These are phyloP conservation scores for Lichenothelia convexa DNA, from an alignment of 495 filamentous ascomycete genomes.

Conservation along the genomic window DNA sequence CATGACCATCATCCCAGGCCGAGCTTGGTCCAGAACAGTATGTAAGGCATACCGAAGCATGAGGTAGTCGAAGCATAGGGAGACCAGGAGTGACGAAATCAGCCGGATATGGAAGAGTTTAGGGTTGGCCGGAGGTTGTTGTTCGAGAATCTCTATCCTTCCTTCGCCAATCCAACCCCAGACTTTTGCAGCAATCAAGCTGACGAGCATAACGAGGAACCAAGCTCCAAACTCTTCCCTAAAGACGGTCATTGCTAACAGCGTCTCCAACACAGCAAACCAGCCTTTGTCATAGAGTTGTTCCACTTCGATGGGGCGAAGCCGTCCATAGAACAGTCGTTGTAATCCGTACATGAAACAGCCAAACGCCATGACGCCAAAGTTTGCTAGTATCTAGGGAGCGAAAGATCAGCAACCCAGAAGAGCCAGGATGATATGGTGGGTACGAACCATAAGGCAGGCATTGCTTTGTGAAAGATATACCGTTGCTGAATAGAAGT, in stretches of 20 bases:
- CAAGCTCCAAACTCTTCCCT: constrained; percentile 82
- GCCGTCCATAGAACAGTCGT: constrained; percentile 72
- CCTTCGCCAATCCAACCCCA: constrained; percentile 98
- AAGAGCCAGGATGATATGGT: background rate
- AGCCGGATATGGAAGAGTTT: constrained; percentile 76
- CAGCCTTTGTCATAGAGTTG: constrained; percentile 93
- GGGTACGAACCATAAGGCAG: constrained; percentile 59
- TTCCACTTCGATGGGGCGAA: constrained; percentile 87
- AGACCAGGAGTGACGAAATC: constrained; percentile 55
- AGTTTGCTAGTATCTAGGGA: constrained; percentile 56
- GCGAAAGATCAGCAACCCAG: background rate
- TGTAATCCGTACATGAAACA: constrained; percentile 73
- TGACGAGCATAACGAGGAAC: constrained; percentile 91
- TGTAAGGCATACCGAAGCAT: constrained; percentile 65
- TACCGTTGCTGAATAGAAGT: constrained; percentile 94
- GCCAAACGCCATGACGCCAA: constrained; percentile 58
- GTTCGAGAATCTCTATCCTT: constrained; percentile 82
- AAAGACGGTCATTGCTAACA: constrained; percentile 97
- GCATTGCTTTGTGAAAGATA: constrained; percentile 91
- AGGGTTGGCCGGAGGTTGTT: constrained; percentile 83
- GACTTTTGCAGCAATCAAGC: constrained; percentile 79
- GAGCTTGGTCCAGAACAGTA: constrained; percentile 65
- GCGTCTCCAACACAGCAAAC: constrained; percentile 94
- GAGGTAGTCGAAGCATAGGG: constrained; percentile 54
- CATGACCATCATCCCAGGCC: constrained; percentile 99